Evolutionary conservation across 2,329 filamentous ascomycete genomes (phyloP).

Genomic region (Fusarium guadeloupense): DNA sequence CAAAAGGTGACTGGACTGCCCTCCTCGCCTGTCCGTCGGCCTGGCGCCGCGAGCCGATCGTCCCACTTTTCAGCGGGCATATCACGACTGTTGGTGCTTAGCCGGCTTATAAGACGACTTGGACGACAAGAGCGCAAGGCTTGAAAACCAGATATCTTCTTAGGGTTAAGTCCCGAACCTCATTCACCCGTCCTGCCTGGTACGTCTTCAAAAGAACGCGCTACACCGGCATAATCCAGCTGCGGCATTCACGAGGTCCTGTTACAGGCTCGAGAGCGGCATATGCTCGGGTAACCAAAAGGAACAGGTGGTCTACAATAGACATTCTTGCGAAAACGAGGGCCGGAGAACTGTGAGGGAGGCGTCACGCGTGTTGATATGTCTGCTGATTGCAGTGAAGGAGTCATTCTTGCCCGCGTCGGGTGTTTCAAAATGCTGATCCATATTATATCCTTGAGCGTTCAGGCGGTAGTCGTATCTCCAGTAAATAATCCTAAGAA

Average conservation of each 20-base stretch:
- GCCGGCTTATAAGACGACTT: constrained; percentile 70
- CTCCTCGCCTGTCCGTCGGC: constrained; percentile 59
- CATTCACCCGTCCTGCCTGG: constrained; percentile 64
- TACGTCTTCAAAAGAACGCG: constrained; percentile 46
- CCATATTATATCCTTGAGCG: constrained; percentile 16
- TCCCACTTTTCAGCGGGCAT: constrained; percentile 62
- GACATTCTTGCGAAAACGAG: constrained; percentile 75
- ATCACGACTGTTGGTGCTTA: constrained; percentile 45
- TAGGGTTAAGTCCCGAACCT: constrained; percentile 98
- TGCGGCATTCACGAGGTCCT: constrained; percentile 61
- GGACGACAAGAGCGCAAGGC: constrained; percentile 78
- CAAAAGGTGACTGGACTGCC: constrained; percentile 66
- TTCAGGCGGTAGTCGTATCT: constrained; percentile 23
- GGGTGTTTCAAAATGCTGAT: constrained; percentile 21
- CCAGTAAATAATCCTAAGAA: constrained; percentile 28
- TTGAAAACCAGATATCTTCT: constrained; percentile 73
- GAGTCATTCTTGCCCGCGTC: constrained; percentile 50
- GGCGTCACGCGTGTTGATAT: constrained; percentile 69
- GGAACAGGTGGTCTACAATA: constrained; percentile 55
- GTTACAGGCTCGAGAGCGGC: constrained; percentile 70
- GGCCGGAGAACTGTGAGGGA: constrained; percentile 82
- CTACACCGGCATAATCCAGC: constrained; percentile 52
- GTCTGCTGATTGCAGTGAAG: constrained; percentile 52
- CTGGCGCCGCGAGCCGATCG: constrained; percentile 44
- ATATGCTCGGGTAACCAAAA: constrained; percentile 55